phyloP scores from a whole-genome alignment of 2,329 filamentous ascomycete genomes.

The Cercospora janseana region DNA sequence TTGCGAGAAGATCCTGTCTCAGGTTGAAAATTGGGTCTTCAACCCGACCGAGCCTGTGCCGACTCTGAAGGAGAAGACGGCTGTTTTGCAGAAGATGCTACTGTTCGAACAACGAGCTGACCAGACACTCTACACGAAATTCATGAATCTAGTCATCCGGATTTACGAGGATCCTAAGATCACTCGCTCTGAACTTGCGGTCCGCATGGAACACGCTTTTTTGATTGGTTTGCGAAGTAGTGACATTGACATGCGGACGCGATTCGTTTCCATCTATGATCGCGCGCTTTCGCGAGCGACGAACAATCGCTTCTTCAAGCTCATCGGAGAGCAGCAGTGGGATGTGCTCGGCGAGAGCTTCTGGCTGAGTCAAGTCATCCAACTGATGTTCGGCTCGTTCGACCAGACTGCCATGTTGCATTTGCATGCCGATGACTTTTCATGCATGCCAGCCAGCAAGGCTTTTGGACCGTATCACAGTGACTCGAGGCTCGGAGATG shows the following conservation, averaged over 20 bases:
- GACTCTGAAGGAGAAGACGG: constrained; percentile 97
- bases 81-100: constrained; percentile 98
- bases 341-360: constrained; percentile 91
- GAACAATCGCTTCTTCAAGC: constrained; percentile 82
- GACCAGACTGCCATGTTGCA: constrained; percentile 79
- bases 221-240: constrained; percentile 89
- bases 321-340: constrained; percentile 93
- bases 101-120: constrained; percentile 86
- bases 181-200: constrained; percentile 88
- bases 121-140: constrained; percentile 82
- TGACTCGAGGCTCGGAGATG: constrained; percentile 60
- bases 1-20: constrained; percentile 86
- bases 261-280: constrained; percentile 95
- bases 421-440: constrained; percentile 81
- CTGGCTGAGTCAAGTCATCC: constrained; percentile 93
- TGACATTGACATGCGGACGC: constrained; percentile 93
- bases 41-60: constrained; percentile 92
- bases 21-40: constrained; percentile 97
- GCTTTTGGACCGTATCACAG: constrained; percentile 71
- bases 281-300: constrained; percentile 90
- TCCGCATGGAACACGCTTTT: constrained; percentile 97
- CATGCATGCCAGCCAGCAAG: constrained; percentile 68
- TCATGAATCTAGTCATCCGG: constrained; percentile 90
- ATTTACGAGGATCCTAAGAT: constrained; percentile 99
- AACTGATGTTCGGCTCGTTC: constrained; percentile 85